Percentiles rank a stretch among this genome's conserved stretches.
These are phyloP conservation scores for Ilyonectria sp. DNA, from an alignment of 2,329 filamentous ascomycete species.

Conservation along the genomic window DNA sequence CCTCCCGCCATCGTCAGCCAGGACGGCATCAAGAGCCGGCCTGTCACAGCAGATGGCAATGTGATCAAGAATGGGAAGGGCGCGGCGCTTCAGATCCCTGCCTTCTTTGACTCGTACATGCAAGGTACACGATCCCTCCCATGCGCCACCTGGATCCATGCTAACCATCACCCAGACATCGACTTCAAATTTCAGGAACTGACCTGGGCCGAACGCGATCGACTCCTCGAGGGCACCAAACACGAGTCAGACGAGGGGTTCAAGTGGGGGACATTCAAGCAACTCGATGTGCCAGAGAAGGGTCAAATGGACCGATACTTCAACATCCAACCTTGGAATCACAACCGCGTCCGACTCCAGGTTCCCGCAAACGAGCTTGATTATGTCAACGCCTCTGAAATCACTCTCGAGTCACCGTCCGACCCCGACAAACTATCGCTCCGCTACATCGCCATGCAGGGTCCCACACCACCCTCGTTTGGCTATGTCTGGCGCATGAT, in stretches of 20 bases:
- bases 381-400: constrained; percentile 88
- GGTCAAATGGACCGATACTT: constrained; percentile 81
- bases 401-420: constrained; percentile 66
- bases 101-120: constrained; percentile 56
- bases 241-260: constrained; percentile 53
- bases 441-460: constrained; percentile 93
- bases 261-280: constrained; percentile 56
- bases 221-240: constrained; percentile 58
- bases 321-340: constrained; percentile 92
- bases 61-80: constrained; percentile 35
- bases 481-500: constrained; percentile 97
- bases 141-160: not conserved
- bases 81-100: constrained; percentile 51
- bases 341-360: constrained; percentile 85
- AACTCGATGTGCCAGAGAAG: constrained; percentile 49
- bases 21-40: constrained; percentile 52
- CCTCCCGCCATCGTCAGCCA: constrained; percentile 55
- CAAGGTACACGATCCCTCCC: constrained; percentile 51
- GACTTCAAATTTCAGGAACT: constrained; percentile 67
- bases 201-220: constrained; percentile 67
- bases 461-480: constrained; percentile 82
- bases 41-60: constrained; percentile 39
- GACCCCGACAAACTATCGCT: constrained; percentile 58
- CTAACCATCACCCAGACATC: constrained; percentile 57
- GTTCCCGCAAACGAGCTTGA: constrained; percentile 82